A percentile compares a stretch with the other conserved stretches of the same genome.
phyloP scores from a whole-genome alignment of 1,284 basidiomycete genomes.

The Calocybe gambosa region DNA sequence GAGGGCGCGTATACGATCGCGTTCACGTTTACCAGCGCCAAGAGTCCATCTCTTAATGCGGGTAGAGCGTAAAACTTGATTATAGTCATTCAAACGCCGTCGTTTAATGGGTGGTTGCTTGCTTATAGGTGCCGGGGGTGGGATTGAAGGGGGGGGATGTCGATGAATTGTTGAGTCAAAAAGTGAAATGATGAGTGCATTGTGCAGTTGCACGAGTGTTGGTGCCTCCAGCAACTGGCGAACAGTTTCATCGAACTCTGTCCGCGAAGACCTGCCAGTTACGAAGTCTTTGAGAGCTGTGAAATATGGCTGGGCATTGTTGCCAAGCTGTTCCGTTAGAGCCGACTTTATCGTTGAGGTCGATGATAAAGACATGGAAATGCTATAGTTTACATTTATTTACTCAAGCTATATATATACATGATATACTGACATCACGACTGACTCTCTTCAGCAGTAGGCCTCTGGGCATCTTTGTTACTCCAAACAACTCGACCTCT shows the following conservation, averaged over 20 bases:
- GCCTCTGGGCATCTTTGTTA: constrained; percentile 16
- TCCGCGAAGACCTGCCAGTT: constrained; percentile 58
- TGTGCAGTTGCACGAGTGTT: constrained; percentile 71
- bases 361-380: constrained; percentile 66
- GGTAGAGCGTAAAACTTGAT: constrained; percentile 47
- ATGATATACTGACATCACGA: neutral
- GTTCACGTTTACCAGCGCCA: constrained; percentile 63
- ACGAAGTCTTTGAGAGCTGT: constrained; percentile 58
- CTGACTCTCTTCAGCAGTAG: neutral
- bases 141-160: constrained; percentile 48
- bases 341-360: constrained; percentile 69
- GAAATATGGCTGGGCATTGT: constrained; percentile 59
- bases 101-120: constrained; percentile 64
- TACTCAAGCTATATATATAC: neutral
- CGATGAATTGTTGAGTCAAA: constrained; percentile 68
- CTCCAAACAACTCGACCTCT: constrained; percentile 57
- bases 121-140: constrained; percentile 49
- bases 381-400: constrained; percentile 13
- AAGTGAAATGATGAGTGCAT: constrained; percentile 73
- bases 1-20: constrained; percentile 59
- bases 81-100: constrained; percentile 48
- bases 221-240: constrained; percentile 57
- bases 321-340: constrained; percentile 53
- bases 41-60: constrained; percentile 73
- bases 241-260: constrained; percentile 69